Evolutionary conservation across 805 yeast species (phyloP), one percentile per base, ranked within the genome.

Genomic region (Kodamaea kaohsiungensis): DNA sequence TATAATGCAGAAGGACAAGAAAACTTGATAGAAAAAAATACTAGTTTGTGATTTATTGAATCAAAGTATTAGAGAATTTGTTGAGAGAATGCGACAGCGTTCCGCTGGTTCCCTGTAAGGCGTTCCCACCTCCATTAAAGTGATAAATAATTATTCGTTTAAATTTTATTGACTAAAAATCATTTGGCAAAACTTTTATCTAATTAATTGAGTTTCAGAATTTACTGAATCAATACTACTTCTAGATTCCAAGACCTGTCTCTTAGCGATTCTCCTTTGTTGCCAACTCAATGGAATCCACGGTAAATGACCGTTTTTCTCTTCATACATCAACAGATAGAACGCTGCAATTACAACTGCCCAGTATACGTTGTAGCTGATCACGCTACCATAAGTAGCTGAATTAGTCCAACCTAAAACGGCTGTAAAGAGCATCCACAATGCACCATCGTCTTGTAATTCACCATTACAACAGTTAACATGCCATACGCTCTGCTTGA

Each of bases 391-490:
- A 65, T 87, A 89, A 0, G 98, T 91, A 2, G 97, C 97, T 58
- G 92, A 84, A 67, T 91, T 91, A 12, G 95, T 91, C 98, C 98
- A 91, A 1, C 98, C 98, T 49, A 91, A 79, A 4, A 91, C 76
- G 0, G 96, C 97, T 37, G 92, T 90, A 62, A 89, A 78, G 37
- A 91, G 75, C 96, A 91, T 90, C 96, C 96, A 91, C 33, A 86
- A 84, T 3, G 96, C 96, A 64, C 91, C 97, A n/a, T 82, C 88
- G 13, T 63, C 61, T 15, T 58, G 61, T 18, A 58, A 50, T 60
- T 89, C 87, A 19, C 96, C 96, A 67, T 91, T 91, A 72, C 98
- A 91, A 69, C 97, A 91, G 70, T 91, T 90, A 22, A 91, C 96
- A 67, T 91, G 98, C 98, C 98, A 91, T 1, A 91, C 85, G 6